A percentile compares a stretch with the other conserved stretches of the same genome.
phyloP scores from a whole-genome alignment of 2,329 filamentous ascomycete genomes.

The Clonostachys rhizophaga region DNA sequence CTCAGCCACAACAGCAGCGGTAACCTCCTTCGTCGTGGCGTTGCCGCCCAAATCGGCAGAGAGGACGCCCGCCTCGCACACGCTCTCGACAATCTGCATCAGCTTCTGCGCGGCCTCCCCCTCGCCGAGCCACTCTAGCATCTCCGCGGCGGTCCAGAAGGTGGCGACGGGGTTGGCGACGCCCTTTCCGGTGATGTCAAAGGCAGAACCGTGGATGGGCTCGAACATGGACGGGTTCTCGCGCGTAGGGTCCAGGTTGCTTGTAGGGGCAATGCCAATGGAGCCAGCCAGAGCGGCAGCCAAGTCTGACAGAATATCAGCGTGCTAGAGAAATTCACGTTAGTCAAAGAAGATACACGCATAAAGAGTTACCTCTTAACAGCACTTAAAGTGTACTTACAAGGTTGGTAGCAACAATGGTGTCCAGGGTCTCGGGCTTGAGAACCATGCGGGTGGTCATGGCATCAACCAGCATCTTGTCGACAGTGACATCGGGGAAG shows the following conservation, averaged over 20 bases:
- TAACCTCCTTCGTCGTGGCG: conserved; percentile 27
- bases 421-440: conserved; percentile 54
- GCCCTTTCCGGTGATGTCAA: conserved; percentile 53
- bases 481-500: conserved; percentile 54
- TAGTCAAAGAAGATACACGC: conserved; percentile 8
- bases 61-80: conserved; percentile 44
- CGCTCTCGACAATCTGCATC: conserved; percentile 46
- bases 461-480: conserved; percentile 65
- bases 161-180: conserved; percentile 53
- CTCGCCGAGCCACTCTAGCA: conserved; percentile 53
- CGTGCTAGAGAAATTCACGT: conserved; percentile 22
- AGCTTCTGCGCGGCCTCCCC: conserved; percentile 40
- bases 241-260: conserved; percentile 58
- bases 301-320: conserved; percentile 66
- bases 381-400: conserved; percentile 9
- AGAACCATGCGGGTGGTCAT: conserved; percentile 63
- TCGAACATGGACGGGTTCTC: conserved; percentile 55
- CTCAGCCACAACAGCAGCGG: conserved; percentile 20
- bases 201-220: conserved; percentile 55
- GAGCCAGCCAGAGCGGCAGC: conserved; percentile 66
- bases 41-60: conserved; percentile 48
- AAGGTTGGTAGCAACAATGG: conserved; percentile 59
- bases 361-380: neutral
- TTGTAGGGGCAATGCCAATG: conserved; percentile 69
- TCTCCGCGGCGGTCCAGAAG: conserved; percentile 55